A percentile compares a stretch with the other conserved stretches of the same genome.
Evolutionary conservation across 1,284 basidiomycete genomes (phyloP).

Genomic region (Ustilago trichophora): DNA sequence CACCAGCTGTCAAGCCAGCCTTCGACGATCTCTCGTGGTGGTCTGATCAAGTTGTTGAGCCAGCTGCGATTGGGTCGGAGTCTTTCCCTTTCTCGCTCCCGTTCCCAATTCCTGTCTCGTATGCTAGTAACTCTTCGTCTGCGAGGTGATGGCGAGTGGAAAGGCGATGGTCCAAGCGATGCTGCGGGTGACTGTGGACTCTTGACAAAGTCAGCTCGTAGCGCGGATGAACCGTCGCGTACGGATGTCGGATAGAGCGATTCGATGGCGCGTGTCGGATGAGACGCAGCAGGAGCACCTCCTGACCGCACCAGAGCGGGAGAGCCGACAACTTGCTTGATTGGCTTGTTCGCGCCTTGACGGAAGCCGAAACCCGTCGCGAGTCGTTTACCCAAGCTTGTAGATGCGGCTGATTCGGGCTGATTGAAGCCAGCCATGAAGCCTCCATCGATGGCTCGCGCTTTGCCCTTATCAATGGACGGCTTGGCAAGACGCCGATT

Average conservation of each 20-base stretch:
- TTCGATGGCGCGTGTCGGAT: slow-evolving; percentile 10
- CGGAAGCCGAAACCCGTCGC: slow-evolving; percentile 36
- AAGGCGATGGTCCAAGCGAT: slow-evolving; percentile 29
- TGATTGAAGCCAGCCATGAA: slow-evolving; percentile 31
- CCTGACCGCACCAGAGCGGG: slow-evolving; percentile 5
- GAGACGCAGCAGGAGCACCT: background rate
- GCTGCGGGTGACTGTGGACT: slow-evolving; percentile 3
- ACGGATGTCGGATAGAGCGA: slow-evolving; percentile 11
- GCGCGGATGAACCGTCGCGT: background rate
- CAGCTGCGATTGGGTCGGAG: slow-evolving; percentile 38
- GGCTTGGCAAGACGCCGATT: slow-evolving; percentile 11
- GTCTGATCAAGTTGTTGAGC: slow-evolving; percentile 65
- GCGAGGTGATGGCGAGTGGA: slow-evolving; percentile 25
- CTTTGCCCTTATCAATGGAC: slow-evolving; percentile 27
- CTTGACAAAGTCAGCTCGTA: background rate
- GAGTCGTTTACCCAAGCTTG: slow-evolving; percentile 32
- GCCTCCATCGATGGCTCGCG: slow-evolving; percentile 12
- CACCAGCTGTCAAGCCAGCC: slow-evolving; percentile 69
- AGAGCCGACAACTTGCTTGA: background rate
- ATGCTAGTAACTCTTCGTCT: slow-evolving; percentile 43
- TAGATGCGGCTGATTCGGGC: slow-evolving; percentile 12
- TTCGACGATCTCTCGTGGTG: slow-evolving; percentile 68
- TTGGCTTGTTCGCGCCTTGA: slow-evolving; percentile 11
- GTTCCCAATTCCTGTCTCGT: slow-evolving; percentile 39
- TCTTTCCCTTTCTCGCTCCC: slow-evolving; percentile 35